Base-by-base conservation (phyloP, 1,139 yeast species). In the Kurtzmaniella quercitrusa region DNA sequence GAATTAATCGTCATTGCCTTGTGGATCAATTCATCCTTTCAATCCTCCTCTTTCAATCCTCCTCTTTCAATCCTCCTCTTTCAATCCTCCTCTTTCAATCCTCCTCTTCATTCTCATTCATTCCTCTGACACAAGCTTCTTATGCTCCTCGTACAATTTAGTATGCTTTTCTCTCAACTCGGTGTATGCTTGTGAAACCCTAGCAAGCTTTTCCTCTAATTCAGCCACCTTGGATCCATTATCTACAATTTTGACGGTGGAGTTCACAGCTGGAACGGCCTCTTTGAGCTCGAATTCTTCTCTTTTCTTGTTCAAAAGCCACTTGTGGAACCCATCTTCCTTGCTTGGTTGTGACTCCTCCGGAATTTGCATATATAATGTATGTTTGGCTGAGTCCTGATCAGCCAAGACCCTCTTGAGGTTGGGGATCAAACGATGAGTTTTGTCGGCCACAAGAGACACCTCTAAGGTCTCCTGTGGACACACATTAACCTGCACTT, bases 131-230 rank as follows among this genome's bases (percentile, higher is more conserved):
- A 75, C 50, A 31, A 75, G 53, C 43, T 72, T 63, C 38, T 77
- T 62, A 54, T 82, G 83, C 47, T 81, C 82, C 23, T 68, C 62
- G 48, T 73, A 72, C 49, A 84, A 65, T 48, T 77, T 77, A 52
- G 83, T 87, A 55, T 85, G 83, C 63, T 80, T 75, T 27, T 66
- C 60, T 58, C 83, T 75, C 50, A 85, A 62, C 33, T 79, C 82
- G 12, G 66, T 63, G 61, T 84, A 83, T 1, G 87, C 88, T 31
- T 66, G 60, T 1, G 82, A 74, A 31, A 82, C 66, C 48, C 70
- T 70, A 14, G 64, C 62, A 25, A 84, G 60, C 49, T 82, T 75
- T 15, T 58, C 63, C 54, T 77, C 73, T 38, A 78, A 52, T 31
- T 67, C 72, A 3, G 47, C 48, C 25, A 39, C 48, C 17, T 44